Evolutionary conservation across 2,329 filamentous ascomycete species (phyloP), one percentile per base, ranked within the genome.

Genomic region (Volutella citrinella): DNA sequence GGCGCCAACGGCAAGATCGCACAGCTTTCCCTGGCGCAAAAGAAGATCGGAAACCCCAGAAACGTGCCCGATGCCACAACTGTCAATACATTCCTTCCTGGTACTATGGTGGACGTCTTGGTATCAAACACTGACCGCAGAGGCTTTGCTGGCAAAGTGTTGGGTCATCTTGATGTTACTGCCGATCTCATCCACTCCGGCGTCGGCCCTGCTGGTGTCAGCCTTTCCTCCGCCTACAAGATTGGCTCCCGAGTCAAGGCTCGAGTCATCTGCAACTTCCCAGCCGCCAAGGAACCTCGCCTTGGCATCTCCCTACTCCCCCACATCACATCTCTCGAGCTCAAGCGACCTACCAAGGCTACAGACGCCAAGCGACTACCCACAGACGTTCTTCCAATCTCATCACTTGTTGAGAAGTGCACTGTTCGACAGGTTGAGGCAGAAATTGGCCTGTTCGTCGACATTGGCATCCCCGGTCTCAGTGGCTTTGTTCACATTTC

Each of bases 401-500:
- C 90, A 5, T 80, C 84, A 0, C 77, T 85, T 27, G 68, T 96
- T 17, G 82, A 91, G 28, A 76, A 84, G 46, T 87, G 86, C 36
- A 88, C 79, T 22, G 81, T 98, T 7, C 76, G 81, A 33, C 84
- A 84, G 47, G 87, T 96, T 4, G 85, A 94, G 46, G 70, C 81
- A 6, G 80, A 82, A 4, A 77, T 91, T 40, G 94, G 93, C 33
- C 70, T 96, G 4, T 95, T 94, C 52, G 73, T 89, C 7, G 78
- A 85, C 46, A 64, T 89, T 23, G 82, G 81, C 3, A 45, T 65
- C 12, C 43, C 60, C 5, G 87, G 81, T 19, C 69, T 91, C 4
- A 70, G 78, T n/a, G 87, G 87, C 9, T 98, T 96, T 54, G 89
- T 94, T 15, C 93, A 98, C 60, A 94, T 98, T 46, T 98, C 93